Evolutionary conservation across 345 rosid species (phyloP).

Genomic region (Brassica rapa): DNA sequence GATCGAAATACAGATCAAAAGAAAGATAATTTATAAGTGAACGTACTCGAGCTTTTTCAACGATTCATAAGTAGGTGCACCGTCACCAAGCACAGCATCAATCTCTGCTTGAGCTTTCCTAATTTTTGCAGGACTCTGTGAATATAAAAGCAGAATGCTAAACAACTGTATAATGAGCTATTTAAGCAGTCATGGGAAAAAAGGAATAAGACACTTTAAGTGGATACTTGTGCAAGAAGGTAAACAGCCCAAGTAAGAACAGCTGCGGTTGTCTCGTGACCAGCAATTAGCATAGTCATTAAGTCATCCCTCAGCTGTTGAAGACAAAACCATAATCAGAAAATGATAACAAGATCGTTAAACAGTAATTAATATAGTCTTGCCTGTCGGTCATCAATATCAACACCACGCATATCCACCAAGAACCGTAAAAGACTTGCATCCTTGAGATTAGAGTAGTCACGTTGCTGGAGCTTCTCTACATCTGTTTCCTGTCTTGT

Average conservation of each 20-base stretch:
- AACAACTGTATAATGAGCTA: slow-evolving; percentile 7
- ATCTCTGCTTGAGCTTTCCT: slow-evolving; percentile 88
- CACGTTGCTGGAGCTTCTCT: slow-evolving; percentile 87
- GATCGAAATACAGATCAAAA: not conserved
- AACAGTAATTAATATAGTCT: slow-evolving; percentile 1
- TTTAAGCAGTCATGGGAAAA: not conserved
- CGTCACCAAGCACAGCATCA: slow-evolving; percentile 71
- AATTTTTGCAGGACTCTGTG: slow-evolving; percentile 75
- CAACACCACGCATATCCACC: slow-evolving; percentile 93
- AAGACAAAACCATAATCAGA: slow-evolving; percentile 4
- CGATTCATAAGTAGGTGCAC: slow-evolving; percentile 62
- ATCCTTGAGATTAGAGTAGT: slow-evolving; percentile 85
- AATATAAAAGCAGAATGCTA: slow-evolving; percentile 19
- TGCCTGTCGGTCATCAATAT: slow-evolving; percentile 86
- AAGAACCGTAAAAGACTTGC: slow-evolving; percentile 90
- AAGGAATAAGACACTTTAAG: not conserved
- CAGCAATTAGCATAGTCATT: slow-evolving; percentile 95
- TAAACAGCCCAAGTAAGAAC: slow-evolving; percentile 97
- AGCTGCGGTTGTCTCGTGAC: slow-evolving; percentile 97
- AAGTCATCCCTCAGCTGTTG: slow-evolving; percentile 87
- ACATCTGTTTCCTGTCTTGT: slow-evolving; percentile 93
- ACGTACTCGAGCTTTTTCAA: slow-evolving; percentile 79
- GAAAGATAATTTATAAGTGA: not conserved
- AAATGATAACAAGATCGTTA: not conserved
- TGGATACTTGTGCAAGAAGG: slow-evolving; percentile 82